These are phyloP conservation scores for Torulaspora quercuum DNA, from an alignment of 805 yeast species.

Conservation along the genomic window DNA sequence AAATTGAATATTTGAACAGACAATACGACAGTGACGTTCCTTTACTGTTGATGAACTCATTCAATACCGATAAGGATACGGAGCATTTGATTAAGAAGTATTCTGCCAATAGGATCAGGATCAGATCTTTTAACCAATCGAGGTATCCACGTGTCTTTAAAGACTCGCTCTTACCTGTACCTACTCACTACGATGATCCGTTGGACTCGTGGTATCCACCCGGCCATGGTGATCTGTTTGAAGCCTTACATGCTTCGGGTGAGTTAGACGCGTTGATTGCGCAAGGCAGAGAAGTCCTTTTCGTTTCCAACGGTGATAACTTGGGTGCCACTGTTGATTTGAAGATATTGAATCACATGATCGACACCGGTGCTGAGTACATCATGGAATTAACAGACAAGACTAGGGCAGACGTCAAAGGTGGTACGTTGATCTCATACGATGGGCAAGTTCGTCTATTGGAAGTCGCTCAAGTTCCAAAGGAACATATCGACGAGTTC, in stretches of 20 bases:
- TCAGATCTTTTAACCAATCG: constrained; percentile 96
- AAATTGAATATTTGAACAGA: constrained; percentile 91
- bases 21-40: constrained; percentile 92
- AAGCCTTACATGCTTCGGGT: constrained; percentile 83
- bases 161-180: constrained; percentile 95
- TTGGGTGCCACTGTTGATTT: constrained; percentile 97
- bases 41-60: constrained; percentile 93
- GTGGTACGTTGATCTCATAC: constrained; percentile 96
- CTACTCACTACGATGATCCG: constrained; percentile 65
- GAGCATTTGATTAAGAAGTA: constrained; percentile 93
- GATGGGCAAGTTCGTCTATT: constrained; percentile 90
- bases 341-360: constrained; percentile 86
- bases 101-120: constrained; percentile 92
- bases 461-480: constrained; percentile 93
- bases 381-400: constrained; percentile 98
- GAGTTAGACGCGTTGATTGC: constrained; percentile 84
- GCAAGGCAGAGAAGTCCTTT: constrained; percentile 91
- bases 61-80: constrained; percentile 95
- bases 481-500: constrained; percentile 96
- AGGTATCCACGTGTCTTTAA: constrained; percentile 92
- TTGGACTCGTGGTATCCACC: constrained; percentile 97
- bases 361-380: constrained; percentile 87
- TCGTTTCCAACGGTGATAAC: constrained; percentile 97
- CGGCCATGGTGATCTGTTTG: constrained; percentile 99
- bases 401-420: constrained; percentile 98